Evolutionary conservation across 176 grass and related monocot species (phyloP).

Genomic region (Calamus simplicifolius): DNA sequence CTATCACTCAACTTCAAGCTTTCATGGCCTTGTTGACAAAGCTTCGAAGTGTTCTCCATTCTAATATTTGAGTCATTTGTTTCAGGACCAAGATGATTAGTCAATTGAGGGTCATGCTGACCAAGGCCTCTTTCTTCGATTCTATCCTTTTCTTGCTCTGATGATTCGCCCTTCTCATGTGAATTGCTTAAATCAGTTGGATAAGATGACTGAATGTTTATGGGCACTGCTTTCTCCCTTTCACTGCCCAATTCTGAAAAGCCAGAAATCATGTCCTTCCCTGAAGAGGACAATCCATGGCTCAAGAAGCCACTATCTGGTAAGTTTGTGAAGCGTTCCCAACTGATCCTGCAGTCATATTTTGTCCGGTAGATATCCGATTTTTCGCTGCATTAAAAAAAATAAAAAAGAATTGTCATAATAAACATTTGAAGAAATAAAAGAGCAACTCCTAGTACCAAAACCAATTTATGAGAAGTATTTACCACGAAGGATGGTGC

Average conservation of each 20-base stretch:
- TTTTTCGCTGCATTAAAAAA: slow-evolving; percentile 50
- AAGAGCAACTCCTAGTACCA: too few species aligned
- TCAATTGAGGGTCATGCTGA: too few species aligned
- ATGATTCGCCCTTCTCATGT: too few species aligned
- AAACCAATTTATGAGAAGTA: slow-evolving; percentile 7
- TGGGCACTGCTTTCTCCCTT: not conserved
- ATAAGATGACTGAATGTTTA: not conserved
- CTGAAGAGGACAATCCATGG: slow-evolving; percentile 11
- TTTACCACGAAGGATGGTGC: slow-evolving; percentile 65
- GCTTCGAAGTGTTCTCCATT: not conserved
- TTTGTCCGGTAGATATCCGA: slow-evolving; percentile 16
- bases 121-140: too few species aligned
- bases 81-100: too few species aligned
- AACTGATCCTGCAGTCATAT: slow-evolving; percentile 24
- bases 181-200: too few species aligned
- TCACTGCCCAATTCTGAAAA: not conserved
- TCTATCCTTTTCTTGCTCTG: too few species aligned
- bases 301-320: slow-evolving; percentile 17
- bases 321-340: slow-evolving; percentile 13
- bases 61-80: not conserved
- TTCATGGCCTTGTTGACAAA: not conserved
- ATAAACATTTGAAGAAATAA: too few species aligned
- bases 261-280: not conserved
- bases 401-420: not conserved
- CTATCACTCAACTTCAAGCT: not conserved